These are phyloP conservation scores for Trichopus zeylanicus DNA, from an alignment of 116 monocot genomes.

Conservation along the genomic window DNA sequence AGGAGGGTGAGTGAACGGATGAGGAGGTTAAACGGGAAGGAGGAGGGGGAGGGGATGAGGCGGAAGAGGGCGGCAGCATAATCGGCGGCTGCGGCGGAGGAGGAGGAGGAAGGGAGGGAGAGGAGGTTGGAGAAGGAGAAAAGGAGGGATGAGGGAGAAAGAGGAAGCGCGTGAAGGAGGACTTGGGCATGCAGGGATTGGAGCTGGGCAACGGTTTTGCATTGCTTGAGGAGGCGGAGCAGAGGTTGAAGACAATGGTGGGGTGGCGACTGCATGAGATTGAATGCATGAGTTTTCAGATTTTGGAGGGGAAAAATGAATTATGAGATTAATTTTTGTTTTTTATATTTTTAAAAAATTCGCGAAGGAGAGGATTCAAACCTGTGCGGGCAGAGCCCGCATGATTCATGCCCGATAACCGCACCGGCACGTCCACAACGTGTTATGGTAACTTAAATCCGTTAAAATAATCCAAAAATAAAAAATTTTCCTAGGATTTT, in stretches of 20 bases:
- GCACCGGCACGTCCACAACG: constrained; percentile 94
- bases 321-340: too few species aligned
- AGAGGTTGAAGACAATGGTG: too few species aligned
- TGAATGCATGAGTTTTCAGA: too few species aligned
- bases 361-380: constrained; percentile 98
- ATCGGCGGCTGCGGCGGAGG: constrained; percentile 3
- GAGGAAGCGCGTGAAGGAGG: background rate
- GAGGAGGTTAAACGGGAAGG: constrained; percentile 32
- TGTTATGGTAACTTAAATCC: too few species aligned
- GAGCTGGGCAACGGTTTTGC: constrained; percentile 11
- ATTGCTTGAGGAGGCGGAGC: constrained; percentile 4
- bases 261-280: too few species aligned
- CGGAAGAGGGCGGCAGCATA: constrained; percentile 26
- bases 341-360: too few species aligned
- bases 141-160: background rate
- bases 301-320: too few species aligned
- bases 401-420: constrained; percentile 99
- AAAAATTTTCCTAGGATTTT: too few species aligned
- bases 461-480: too few species aligned
- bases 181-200: constrained; percentile 17
- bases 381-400: constrained; percentile 99
- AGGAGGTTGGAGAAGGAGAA: constrained; percentile 10
- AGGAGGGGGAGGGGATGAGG: constrained; percentile 16
- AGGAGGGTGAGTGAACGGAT: constrained; percentile 20
- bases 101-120: constrained; percentile 4